These are phyloP conservation scores for Populus tomentosa DNA, from an alignment of 441 rosid species.

Conservation along the genomic window DNA sequence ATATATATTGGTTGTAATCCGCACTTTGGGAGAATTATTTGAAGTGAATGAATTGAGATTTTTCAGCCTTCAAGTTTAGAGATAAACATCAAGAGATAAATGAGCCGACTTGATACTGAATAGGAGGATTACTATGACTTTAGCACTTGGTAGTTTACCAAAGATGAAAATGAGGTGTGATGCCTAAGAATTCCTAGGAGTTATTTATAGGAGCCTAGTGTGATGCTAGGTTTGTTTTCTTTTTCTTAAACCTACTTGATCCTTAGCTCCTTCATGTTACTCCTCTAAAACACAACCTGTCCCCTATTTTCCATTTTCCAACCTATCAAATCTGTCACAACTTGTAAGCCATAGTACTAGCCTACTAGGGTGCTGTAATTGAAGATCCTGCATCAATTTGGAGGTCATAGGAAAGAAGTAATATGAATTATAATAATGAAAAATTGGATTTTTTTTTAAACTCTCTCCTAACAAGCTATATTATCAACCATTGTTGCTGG, in stretches of 20 bases:
- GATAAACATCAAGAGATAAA: neutral
- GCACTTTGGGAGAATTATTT: neutral
- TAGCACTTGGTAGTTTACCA: neutral
- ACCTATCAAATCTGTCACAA: neutral
- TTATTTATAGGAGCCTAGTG: neutral
- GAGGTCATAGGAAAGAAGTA: no score
- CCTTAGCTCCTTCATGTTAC: neutral
- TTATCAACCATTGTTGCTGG: neutral
- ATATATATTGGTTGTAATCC: neutral
- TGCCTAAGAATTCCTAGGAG: neutral
- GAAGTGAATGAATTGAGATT: neutral
- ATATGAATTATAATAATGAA: no score
- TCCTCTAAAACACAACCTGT: neutral
- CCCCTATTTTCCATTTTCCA: neutral
- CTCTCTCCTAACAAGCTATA: neutral
- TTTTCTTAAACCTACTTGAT: neutral
- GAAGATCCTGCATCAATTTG: no score
- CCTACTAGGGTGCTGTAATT: no score
- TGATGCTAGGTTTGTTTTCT: neutral
- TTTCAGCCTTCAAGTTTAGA: neutral
- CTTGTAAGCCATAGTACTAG: neutral
- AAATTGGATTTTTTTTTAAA: no score
- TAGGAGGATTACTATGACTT: neutral
- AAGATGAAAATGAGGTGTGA: neutral
- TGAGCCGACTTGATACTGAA: neutral